Percentiles rank a stretch among this genome's conserved stretches.
Evolutionary conservation across 371 early-diverging fungal genomes (phyloP).

Genomic region (Rhizopus stolonifer): DNA sequence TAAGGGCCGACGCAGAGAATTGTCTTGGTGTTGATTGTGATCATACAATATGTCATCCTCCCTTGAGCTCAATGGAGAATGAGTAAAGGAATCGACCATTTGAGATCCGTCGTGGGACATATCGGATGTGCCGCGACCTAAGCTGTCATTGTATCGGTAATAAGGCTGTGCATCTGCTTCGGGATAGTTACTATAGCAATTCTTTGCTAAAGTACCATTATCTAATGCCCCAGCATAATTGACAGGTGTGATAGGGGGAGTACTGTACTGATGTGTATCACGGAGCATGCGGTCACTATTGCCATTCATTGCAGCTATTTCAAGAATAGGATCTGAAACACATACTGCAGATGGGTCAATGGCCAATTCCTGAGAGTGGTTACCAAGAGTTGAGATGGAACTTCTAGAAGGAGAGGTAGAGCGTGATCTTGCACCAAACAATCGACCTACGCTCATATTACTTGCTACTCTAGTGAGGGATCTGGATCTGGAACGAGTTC

Average conservation of each 20-base stretch:
- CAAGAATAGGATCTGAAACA: slow-evolving; percentile 23
- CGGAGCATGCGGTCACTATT: background rate
- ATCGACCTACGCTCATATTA: slow-evolving; percentile 36
- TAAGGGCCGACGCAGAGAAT: slow-evolving; percentile 3
- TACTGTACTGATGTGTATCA: background rate
- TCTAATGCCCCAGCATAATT: slow-evolving; percentile 1
- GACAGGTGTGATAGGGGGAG: background rate
- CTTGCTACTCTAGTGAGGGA: slow-evolving; percentile 42
- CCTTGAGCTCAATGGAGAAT: background rate
- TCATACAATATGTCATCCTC: slow-evolving; percentile 6
- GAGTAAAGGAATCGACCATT: slow-evolving; percentile 16
- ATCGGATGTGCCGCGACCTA: background rate
- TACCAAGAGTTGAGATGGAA: background rate
- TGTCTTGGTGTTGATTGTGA: slow-evolving; percentile 12
- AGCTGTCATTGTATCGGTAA: no score
- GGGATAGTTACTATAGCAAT: background rate
- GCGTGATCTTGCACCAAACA: slow-evolving; percentile 34
- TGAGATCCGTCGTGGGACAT: slow-evolving; percentile 3
- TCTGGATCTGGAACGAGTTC: slow-evolving; percentile 43
- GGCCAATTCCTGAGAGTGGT: background rate
- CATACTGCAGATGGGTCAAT: slow-evolving; percentile 4
- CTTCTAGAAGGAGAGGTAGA: slow-evolving; percentile 38
- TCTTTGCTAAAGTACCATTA: background rate
- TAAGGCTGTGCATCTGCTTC: background rate
- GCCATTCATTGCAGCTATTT: slow-evolving; percentile 21